Conservation (phyloP, 1,284 basidiomycete genomes). For the Bondarzewia mesenterica region DNA sequence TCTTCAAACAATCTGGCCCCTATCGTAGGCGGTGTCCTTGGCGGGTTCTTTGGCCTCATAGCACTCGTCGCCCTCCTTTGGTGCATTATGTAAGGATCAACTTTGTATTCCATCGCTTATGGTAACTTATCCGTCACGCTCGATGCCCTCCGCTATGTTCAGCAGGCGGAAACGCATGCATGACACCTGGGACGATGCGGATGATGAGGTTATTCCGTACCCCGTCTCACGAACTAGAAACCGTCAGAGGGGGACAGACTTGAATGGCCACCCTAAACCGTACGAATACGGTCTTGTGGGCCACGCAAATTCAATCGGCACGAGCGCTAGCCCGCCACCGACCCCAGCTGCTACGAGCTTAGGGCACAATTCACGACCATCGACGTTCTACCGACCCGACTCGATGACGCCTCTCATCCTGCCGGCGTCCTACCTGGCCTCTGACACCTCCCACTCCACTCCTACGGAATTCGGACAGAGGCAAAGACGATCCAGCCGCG, state of each 20-base stretch:
- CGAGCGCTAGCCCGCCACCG: not conserved
- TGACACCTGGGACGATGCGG: not conserved
- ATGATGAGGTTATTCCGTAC: conserved; percentile 12
- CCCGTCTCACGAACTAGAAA: conserved; percentile 9
- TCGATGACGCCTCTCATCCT: not conserved
- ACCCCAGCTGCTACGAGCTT: conserved; percentile 1
- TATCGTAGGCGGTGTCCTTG: conserved; percentile 14
- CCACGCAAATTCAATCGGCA: conserved; percentile 1
- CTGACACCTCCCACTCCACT: not conserved
- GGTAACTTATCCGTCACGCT: not conserved
- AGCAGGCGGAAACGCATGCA: conserved; percentile 1
- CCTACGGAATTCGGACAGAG: not conserved
- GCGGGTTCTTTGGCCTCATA: conserved; percentile 14
- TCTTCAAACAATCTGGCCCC: conserved; percentile 8
- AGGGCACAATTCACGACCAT: not conserved
- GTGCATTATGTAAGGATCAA: conserved; percentile 12
- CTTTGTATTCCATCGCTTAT: not conserved
- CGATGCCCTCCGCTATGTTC: not conserved
- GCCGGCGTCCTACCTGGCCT: not conserved
- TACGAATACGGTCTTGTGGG: conserved; percentile 18
- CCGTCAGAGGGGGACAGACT: not conserved
- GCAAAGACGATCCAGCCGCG: not conserved
- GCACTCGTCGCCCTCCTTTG: conserved; percentile 11
- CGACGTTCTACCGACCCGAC: not conserved
- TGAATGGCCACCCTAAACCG: conserved; percentile 13